A percentile compares a stretch with the other conserved stretches of the same genome.
Conservation (phyloP, 176 grass and related monocot genomes). For the Zizania latifolia region DNA sequence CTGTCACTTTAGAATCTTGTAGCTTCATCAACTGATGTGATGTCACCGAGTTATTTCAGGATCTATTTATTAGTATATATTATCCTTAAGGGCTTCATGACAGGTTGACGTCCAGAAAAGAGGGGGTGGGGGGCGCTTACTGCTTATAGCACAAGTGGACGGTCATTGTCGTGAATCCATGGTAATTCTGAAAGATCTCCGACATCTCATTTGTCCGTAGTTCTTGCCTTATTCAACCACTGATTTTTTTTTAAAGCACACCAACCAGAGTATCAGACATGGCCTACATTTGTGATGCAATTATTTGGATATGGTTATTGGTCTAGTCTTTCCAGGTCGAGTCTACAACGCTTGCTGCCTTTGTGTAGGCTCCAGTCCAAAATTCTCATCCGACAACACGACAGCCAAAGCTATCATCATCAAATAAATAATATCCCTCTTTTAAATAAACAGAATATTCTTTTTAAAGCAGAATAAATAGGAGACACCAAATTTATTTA, state of each 20-base stretch:
- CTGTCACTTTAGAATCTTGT: conserved; percentile 26
- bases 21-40: conserved; percentile 7
- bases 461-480: too few relatives aligned
- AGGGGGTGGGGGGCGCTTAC: neutral
- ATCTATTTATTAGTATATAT: conserved; percentile 16
- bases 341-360: neutral
- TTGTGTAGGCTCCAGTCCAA: neutral
- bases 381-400: neutral
- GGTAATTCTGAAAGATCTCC: conserved; percentile 17
- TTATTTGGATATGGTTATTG: neutral
- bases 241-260: too few relatives aligned
- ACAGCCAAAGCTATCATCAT: too few relatives aligned
- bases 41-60: neutral
- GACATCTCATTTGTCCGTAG: conserved; percentile 17
- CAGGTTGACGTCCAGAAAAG: conserved; percentile 1
- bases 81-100: conserved; percentile 20
- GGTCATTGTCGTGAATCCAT: conserved; percentile 37
- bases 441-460: too few relatives aligned
- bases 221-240: conserved; percentile 23
- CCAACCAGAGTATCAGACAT: neutral
- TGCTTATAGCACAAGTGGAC: conserved; percentile 6
- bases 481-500: too few relatives aligned
- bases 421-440: too few relatives aligned
- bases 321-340: neutral
- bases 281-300: neutral